Conservation (phyloP, 805 yeast genomes). For the Candida verbasci region DNA sequence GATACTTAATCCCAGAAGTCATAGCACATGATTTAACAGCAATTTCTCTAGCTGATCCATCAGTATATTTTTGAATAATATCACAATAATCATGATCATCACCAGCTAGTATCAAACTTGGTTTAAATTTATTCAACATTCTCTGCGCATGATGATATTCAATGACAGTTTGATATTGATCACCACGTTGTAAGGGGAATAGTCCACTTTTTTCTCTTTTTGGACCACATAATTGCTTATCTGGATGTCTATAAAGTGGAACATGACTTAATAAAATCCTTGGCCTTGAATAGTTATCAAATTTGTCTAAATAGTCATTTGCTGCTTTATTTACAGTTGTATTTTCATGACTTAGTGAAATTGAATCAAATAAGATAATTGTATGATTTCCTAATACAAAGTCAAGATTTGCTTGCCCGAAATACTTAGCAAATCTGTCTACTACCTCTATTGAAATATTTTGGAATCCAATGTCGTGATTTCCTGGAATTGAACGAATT, state of each 20-base stretch:
- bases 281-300: constrained; percentile 39
- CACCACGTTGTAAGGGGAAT: constrained; percentile 72
- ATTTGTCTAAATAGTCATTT: constrained; percentile 43
- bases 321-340: constrained; percentile 47
- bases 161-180: constrained; percentile 88
- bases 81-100: constrained; percentile 98
- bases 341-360: constrained; percentile 63
- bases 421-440: constrained; percentile 61
- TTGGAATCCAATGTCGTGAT: constrained; percentile 96
- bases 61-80: constrained; percentile 46
- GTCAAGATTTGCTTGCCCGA: constrained; percentile 65
- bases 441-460: constrained; percentile 54
- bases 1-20: constrained; percentile 85
- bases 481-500: constrained; percentile 64
- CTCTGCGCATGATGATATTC: constrained; percentile 55
- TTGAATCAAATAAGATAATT: constrained; percentile 70
- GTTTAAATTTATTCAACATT: constrained; percentile 56
- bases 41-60: constrained; percentile 57
- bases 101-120: constrained; percentile 75
- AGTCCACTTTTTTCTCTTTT: constrained; percentile 57
- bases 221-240: constrained; percentile 66
- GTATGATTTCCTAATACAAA: constrained; percentile 68
- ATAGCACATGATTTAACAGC: constrained; percentile 87
- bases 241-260: constrained; percentile 72
- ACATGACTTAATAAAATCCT: constrained; percentile 79